Evolutionary conservation across 805 yeast genomes (phyloP), one percentile per base, ranked within the genome.

Genomic region (Yueomyces sp.): DNA sequence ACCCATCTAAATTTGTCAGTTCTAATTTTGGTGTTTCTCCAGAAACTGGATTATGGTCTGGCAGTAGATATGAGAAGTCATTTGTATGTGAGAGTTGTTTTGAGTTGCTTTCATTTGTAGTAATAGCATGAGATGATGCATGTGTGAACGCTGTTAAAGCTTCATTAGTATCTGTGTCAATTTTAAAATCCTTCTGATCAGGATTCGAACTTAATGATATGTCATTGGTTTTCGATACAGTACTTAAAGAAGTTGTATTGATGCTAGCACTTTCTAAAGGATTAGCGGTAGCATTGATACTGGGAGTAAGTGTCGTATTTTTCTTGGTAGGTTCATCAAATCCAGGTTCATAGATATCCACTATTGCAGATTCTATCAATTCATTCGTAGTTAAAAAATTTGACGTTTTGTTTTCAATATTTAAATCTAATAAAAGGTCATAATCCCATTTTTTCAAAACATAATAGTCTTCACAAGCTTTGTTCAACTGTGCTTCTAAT

Each of bases 401-500:
- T 36, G 65, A 58, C 42, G 60, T 63, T 46, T 67, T 69, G 39
- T 63, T 64, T 49, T 70, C 75, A 9, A 66, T 57, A 34, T 65
- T 54, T 31, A 79, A 59, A 37, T 77, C 79, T 39, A 77, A 50
- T 36, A 79, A 56, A 47, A 74, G 73, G 41, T 72, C 72, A 30
- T 72, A 63, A 44, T 75, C 77, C 84, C 84, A 79, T 28, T 76
- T 70, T 42, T 74, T 67, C 11, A 63, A 69, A 12, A 75, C 79
- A 42, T 66, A 65, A n/a, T 74, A 63, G 42, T 64, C 60, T 27
- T 62, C 55, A 56, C 78, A 76, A n/a, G 72, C 54, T 28, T 63
- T 64, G 5, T 56, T 51, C 8, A 78, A 63, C 45, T 69, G 65
- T 19, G 51, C 47, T 43, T 71, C 70, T 42, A 75, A 63, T 6